phyloP scores from a whole-genome alignment of 2,329 filamentous ascomycete species.

The Colletotrichum nymphaeae region DNA sequence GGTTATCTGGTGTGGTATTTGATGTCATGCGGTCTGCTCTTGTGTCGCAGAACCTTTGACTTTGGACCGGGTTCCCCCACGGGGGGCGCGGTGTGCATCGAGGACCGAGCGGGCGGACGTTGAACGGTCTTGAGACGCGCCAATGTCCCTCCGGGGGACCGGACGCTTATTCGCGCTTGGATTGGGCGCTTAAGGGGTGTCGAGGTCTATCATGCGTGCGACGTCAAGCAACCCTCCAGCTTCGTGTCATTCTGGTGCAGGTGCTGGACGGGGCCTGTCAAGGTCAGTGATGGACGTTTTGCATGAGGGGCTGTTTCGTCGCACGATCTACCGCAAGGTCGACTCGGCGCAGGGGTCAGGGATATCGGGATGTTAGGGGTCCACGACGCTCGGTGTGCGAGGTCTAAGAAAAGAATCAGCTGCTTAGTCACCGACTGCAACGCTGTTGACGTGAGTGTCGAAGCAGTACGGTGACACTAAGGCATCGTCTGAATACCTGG shows the following conservation, averaged over 20 bases:
- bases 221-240: slow-evolving; percentile 5
- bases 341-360: slow-evolving; percentile 7
- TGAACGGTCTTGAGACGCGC: slow-evolving; percentile 26
- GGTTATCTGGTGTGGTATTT: slow-evolving; percentile 1
- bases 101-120: slow-evolving; percentile 27
- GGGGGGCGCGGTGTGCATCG: slow-evolving; percentile 21
- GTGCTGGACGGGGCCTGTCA: not conserved
- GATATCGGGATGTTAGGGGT: not conserved
- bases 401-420: slow-evolving; percentile 26
- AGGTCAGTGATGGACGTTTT: not conserved
- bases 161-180: slow-evolving; percentile 12
- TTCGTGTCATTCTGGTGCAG: not conserved
- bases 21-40: slow-evolving; percentile 11
- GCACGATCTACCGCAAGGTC: slow-evolving; percentile 4
- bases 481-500: not conserved
- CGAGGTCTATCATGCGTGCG: slow-evolving; percentile 4
- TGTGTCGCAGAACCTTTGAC: slow-evolving; percentile 18
- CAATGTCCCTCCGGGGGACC: slow-evolving; percentile 18
- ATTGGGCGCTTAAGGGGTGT: slow-evolving; percentile 19
- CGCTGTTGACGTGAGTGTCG: not conserved
- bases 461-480: not conserved
- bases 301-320: slow-evolving; percentile 5
- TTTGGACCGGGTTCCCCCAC: slow-evolving; percentile 33
- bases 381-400: slow-evolving; percentile 30
- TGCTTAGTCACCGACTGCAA: slow-evolving; percentile 6